Evolutionary conservation across 2,329 filamentous ascomycete species (phyloP).

Genomic region (Colletotrichum phormii): DNA sequence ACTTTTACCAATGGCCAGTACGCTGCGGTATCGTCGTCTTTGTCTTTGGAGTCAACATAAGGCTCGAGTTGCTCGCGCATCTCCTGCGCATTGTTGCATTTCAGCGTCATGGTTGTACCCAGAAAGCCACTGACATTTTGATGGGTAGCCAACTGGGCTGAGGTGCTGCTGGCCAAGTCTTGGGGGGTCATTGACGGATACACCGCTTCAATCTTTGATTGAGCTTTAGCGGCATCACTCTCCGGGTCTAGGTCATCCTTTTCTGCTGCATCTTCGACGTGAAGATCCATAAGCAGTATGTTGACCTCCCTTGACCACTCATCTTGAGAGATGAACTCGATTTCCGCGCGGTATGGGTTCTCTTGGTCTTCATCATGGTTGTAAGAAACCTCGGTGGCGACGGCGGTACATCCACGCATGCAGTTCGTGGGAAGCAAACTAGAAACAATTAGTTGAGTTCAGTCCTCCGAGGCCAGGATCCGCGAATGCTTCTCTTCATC

Average conservation of each 20-base stretch:
- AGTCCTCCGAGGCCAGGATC: rapidly evolving
- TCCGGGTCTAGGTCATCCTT: background rate
- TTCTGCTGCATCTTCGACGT: constrained; percentile 48
- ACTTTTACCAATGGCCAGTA: constrained; percentile 57
- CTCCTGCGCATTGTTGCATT: background rate
- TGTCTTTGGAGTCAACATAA: constrained; percentile 5
- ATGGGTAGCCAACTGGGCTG: background rate
- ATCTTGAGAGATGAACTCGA: constrained; percentile 65
- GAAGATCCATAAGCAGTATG: constrained; percentile 59
- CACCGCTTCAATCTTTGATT: constrained; percentile 58
- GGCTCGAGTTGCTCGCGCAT: background rate
- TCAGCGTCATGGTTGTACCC: background rate
- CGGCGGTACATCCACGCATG: constrained; percentile 71
- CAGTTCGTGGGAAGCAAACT: constrained; percentile 58
- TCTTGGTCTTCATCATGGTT: constrained; percentile 57
- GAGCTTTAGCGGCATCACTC: constrained; percentile 51
- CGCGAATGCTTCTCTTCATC: background rate
- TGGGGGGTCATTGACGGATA: constrained; percentile 47
- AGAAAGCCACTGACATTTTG: background rate
- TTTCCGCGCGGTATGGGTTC: constrained; percentile 61
- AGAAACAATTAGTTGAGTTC: background rate
- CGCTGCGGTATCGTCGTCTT: constrained; percentile 15
- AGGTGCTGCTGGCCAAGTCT: background rate
- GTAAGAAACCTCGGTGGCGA: constrained; percentile 70
- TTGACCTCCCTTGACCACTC: constrained; percentile 66